Percentiles rank a stretch among this genome's conserved stretches.
Conservation (phyloP, 129 eudicot genomes). For the Arctium lappa region DNA sequence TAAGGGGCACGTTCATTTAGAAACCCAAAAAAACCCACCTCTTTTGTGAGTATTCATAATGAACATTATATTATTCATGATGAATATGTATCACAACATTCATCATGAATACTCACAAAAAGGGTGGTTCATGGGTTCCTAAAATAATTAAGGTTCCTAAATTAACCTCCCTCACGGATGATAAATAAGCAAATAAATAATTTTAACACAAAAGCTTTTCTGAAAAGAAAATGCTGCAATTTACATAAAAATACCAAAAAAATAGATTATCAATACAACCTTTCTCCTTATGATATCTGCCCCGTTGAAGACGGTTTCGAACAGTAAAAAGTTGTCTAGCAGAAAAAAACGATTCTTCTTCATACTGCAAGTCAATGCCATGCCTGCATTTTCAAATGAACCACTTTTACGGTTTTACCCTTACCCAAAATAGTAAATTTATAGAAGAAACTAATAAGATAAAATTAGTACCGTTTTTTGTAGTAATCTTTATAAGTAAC, state of each 20-base stretch:
- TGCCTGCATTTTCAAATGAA: constrained; percentile 40
- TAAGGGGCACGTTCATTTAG: not conserved
- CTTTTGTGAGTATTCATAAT: not conserved
- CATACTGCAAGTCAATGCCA: constrained; percentile 40
- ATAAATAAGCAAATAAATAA: not conserved
- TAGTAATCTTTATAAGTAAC: constrained; percentile 48
- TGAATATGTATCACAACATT: not conserved
- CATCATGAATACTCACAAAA: not conserved
- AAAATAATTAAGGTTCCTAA: no score
- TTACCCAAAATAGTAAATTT: not conserved
- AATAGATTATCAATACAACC: constrained; percentile 36
- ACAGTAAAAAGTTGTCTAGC: constrained; percentile 53
- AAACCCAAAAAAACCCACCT: not conserved
- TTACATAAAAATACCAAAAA: not conserved
- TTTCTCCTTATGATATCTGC: constrained; percentile 42
- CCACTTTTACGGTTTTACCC: not conserved
- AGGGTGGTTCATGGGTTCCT: not conserved
- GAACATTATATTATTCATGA: no score
- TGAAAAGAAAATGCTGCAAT: not conserved
- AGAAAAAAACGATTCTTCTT: constrained; percentile 42
- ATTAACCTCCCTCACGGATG: not conserved
- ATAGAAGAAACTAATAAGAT: not conserved
- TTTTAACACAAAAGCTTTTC: not conserved
- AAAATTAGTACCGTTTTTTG: constrained; percentile 33
- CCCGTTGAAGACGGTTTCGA: constrained; percentile 53